A percentile compares a stretch with the other conserved stretches of the same genome.
Evolutionary conservation across 345 rosid species (phyloP).

Genomic region (Carallia pectinifolia): DNA sequence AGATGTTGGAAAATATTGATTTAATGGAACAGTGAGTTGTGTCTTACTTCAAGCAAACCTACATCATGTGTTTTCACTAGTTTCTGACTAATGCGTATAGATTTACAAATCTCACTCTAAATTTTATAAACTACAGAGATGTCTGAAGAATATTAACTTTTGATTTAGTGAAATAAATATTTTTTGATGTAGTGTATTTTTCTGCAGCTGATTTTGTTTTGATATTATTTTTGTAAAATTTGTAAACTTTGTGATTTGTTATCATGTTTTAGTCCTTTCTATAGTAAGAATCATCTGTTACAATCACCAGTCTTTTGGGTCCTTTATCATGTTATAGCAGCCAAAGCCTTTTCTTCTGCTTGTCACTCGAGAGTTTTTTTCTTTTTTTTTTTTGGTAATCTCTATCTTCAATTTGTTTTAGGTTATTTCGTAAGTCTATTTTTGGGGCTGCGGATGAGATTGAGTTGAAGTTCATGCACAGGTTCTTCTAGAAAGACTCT

Average conservation of each 20-base stretch:
- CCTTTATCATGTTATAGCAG: too few species aligned
- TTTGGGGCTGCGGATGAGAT: constrained; percentile 97
- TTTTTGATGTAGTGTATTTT: background rate
- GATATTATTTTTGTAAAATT: background rate
- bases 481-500: constrained; percentile 39
- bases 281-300: background rate
- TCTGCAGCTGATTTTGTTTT: background rate
- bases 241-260: background rate
- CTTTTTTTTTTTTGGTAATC: background rate
- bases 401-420: constrained; percentile 24
- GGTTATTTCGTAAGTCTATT: constrained; percentile 90
- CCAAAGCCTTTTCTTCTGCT: too few species aligned
- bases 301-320: background rate
- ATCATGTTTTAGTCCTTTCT: background rate
- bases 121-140: too few species aligned
- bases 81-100: too few species aligned
- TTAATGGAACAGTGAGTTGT: too few species aligned
- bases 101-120: too few species aligned
- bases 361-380: background rate
- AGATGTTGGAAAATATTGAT: too few species aligned
- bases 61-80: too few species aligned
- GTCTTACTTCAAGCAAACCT: too few species aligned
- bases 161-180: background rate
- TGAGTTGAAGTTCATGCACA: constrained; percentile 89
- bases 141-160: too few species aligned